Conservation (phyloP, 192 early-diverging fungal genomes). For the Chytriomyces sp. region DNA sequence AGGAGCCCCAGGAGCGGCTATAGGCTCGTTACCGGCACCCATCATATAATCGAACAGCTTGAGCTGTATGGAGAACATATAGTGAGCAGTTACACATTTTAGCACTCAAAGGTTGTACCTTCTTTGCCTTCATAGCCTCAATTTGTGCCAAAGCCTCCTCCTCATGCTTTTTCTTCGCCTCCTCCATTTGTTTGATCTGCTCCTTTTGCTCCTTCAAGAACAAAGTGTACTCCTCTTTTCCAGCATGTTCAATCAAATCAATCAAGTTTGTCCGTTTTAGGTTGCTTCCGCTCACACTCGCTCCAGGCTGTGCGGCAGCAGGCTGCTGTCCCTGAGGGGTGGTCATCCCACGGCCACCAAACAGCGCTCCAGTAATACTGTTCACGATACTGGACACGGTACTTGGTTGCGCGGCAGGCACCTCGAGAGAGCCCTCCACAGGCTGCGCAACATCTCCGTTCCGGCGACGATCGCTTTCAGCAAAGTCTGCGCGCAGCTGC, state of each 20-base stretch:
- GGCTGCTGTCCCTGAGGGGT: constrained; percentile 40
- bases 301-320: constrained; percentile 43
- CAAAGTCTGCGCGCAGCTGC: constrained; percentile 36
- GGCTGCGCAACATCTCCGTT: background rate
- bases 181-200: constrained; percentile 68
- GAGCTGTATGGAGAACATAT: constrained; percentile 5
- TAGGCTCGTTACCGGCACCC: constrained; percentile 17
- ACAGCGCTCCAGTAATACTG: constrained; percentile 22
- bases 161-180: constrained; percentile 63
- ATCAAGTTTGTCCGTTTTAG: constrained; percentile 63
- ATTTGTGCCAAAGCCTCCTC: constrained; percentile 71
- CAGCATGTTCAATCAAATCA: constrained; percentile 67
- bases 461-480: background rate
- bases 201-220: constrained; percentile 69
- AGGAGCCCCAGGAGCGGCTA: background rate
- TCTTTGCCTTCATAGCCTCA: constrained; percentile 86
- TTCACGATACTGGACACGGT: constrained; percentile 10
- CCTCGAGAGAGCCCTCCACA: background rate
- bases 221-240: constrained; percentile 62
- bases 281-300: constrained; percentile 7
- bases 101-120: constrained; percentile 63
- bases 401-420: constrained; percentile 1
- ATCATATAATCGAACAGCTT: constrained; percentile 32
- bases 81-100: background rate
- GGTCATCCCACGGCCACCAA: constrained; percentile 46